Evolutionary conservation across 768 basidiomycete genomes (phyloP), one percentile per base, ranked within the genome.

Genomic region (Lepiota subincarnata): DNA sequence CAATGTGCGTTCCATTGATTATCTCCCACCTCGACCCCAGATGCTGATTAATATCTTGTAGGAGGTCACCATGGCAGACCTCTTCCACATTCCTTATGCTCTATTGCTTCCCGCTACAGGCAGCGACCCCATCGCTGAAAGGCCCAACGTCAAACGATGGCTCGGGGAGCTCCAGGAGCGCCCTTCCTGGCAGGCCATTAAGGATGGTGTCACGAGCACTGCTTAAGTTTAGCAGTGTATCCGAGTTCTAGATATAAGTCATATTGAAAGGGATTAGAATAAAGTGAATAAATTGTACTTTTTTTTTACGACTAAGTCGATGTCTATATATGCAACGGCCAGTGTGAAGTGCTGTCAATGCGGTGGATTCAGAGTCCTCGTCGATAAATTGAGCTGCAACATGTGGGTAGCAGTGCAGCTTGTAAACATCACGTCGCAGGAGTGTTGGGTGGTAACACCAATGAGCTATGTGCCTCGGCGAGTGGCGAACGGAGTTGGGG

Each of bases 1-100:
- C 0, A 70, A 84, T 60, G 81, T 73, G 37, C 50, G 70, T 61
- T 14, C 16, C 28, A 20, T 47, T 26, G 43, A n/a, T n/a, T 50
- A 47, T 50, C 13, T 53, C 20, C 48, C 51, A n/a, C 16, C 19
- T 24, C 18, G 18, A 14, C 14, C 50, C 16, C n/a, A 28, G 11
- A 22, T 20, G 26, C 36, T 48, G 12, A 52, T 34, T 1, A 8
- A 11, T 31, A 16, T 38, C 11, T 28, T 48, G 34, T 19, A 68
- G 68, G 60, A 65, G 14, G 16, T 86, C 48, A 82, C 80, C 6
- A 68, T 84, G 1, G 81, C 78, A 3, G 84, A 86, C 60, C 69
- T 86, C 10, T 77, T 75, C 64, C 82, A 84, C 62, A 62, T 85
- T 28, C 75, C 82, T 0, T 76, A 74, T 45, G 69, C 62, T 0